Conservation (phyloP, 345 rosid species). For the Camelina laxa region DNA sequence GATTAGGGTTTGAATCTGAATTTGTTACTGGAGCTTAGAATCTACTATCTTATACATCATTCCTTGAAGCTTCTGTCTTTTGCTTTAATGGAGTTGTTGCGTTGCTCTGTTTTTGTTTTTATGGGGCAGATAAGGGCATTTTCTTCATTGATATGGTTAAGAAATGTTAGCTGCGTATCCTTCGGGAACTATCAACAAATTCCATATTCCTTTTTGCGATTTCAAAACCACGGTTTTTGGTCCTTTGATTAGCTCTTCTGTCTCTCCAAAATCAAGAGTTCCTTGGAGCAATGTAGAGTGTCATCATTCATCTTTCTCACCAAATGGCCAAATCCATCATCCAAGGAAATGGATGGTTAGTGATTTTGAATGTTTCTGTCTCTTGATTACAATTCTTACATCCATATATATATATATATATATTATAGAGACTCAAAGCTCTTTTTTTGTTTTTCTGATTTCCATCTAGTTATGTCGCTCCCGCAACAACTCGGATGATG, state of each 20-base stretch:
- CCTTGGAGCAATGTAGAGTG: conserved; percentile 39
- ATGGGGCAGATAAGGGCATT: conserved; percentile 11
- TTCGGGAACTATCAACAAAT: conserved; percentile 51
- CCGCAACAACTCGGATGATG: conserved; percentile 62
- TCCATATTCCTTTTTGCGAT: conserved; percentile 21
- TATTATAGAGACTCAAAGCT: background rate
- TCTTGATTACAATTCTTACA: conserved; percentile 10
- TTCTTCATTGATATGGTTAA: conserved; percentile 57
- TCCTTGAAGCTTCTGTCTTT: conserved; percentile 8
- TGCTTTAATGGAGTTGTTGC: background rate
- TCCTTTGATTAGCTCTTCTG: conserved; percentile 38
- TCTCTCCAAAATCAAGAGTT: conserved; percentile 39
- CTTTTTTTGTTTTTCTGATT: background rate
- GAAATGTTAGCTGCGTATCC: conserved; percentile 59
- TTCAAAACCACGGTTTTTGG: conserved; percentile 40
- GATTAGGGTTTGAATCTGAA: conserved; percentile 16
- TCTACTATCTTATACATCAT: too few species aligned
- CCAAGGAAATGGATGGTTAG: conserved; percentile 67
- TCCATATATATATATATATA: background rate
- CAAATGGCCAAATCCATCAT: conserved; percentile 50
- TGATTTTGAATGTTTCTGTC: background rate
- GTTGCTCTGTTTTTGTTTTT: background rate
- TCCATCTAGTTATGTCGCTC: conserved; percentile 56
- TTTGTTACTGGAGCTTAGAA: background rate
- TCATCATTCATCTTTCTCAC: conserved; percentile 43